Conservation (phyloP, 2,329 filamentous ascomycete species). For the Microcyclospora pomicola region DNA sequence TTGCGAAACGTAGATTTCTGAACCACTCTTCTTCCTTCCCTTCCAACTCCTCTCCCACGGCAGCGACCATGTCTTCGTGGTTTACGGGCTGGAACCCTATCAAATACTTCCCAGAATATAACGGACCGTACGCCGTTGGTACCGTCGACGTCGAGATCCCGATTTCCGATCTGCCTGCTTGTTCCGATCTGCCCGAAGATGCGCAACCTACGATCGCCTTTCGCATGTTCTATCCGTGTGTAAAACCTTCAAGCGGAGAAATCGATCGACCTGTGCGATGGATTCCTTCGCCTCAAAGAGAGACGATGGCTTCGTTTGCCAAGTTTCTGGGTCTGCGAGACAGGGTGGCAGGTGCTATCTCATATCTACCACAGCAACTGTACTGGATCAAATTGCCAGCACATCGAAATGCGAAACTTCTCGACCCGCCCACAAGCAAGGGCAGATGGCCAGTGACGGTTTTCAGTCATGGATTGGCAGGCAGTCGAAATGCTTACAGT, state of each 20-base stretch:
- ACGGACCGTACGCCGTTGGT: conserved; percentile 65
- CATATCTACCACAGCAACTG: conserved; percentile 46
- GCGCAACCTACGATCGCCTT: conserved; percentile 61
- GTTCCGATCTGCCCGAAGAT: conserved; percentile 40
- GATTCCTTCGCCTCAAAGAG: conserved; percentile 64
- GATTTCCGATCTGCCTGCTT: conserved; percentile 41
- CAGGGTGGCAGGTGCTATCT: conserved; percentile 13
- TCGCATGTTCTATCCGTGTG: conserved; percentile 67
- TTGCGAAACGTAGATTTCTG: no score
- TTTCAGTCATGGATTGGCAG: conserved; percentile 76
- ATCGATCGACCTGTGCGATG: conserved; percentile 52
- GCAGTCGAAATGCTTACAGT: conserved; percentile 73
- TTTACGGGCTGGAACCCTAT: conserved; percentile 46
- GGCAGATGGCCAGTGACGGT: conserved; percentile 66
- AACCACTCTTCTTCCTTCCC: no score
- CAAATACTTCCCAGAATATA: conserved; percentile 60
- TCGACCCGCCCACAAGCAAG: conserved; percentile 32
- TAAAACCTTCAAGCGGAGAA: conserved; percentile 20
- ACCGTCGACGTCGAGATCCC: conserved; percentile 72
- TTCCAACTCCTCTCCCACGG: background rate
- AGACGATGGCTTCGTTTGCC: conserved; percentile 61
- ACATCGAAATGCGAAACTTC: conserved; percentile 54
- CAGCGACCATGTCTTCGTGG: conserved; percentile 24
- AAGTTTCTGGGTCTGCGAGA: conserved; percentile 52
- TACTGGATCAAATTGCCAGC: conserved; percentile 62